Evolutionary conservation across 164 flowering plant species (phyloP), one percentile per base, ranked within the genome.

Genomic region (Chimonanthus salicifolius): DNA sequence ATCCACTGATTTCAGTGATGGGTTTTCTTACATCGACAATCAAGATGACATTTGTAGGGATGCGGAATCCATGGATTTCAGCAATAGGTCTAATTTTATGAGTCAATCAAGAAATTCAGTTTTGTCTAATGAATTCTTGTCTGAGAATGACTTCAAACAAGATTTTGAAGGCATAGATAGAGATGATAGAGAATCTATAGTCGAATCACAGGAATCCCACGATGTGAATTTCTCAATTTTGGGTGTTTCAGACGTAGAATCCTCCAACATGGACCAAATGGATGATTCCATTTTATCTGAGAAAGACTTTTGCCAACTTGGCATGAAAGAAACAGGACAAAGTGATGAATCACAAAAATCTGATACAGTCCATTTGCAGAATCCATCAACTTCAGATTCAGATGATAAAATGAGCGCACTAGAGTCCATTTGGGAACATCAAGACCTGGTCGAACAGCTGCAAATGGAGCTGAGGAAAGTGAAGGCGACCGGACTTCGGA

Each of bases 381-480:
- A 73, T 49, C 63, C 76, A 21, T 69, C 74, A 47, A 63, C 69
- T 58, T 75, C 69, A 10, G 88, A 80, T 72, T 62, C 68, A 8
- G 94, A 83, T 49, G 96, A 89, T 49, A 33, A 33, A 33, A 62
- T 82, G 8, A 78, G 81, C 47, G 76, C 72, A 44, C 72, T 90
- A 67, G 98, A 93, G 74, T 74, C 85, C 3, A 70, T 82, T 70
- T 90, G 97, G 99, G 98, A 96, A 75, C 99, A 96, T 73, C 97
- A 96, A 75, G 93, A 96, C 8, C 77, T 96, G 81, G 82, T 96
- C 10, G 98, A 96, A 58, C 98, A 96, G 76, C 82, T 96, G 76
- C 86, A 82, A 60, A 85, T 87, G 90, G 99, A 96, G 75, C 71
- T 96, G 69, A 90, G 75, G 64, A 94, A 91, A 76, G 98, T 83